Evolutionary conservation across 345 rosid species (phyloP), one percentile per base, ranked within the genome.

Genomic region (Eucalyptus fibrosa): DNA sequence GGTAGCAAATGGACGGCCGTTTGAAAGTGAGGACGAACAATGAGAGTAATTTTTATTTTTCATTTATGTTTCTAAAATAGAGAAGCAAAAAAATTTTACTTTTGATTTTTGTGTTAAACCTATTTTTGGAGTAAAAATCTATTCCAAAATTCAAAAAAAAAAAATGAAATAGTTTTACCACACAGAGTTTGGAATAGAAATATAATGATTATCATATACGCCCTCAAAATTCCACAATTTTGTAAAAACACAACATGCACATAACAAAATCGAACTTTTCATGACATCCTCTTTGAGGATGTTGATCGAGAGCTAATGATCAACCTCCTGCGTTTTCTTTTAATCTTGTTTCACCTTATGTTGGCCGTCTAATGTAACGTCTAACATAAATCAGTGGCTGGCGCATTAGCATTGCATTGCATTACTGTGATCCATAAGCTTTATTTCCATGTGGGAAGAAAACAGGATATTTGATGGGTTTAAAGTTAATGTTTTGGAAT

Each of bases 181-280:
- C 7, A 44, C 2, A 44, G 2, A 44, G 2, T 44, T 1, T 7
- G 8, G 0, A 44, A 44, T 1, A 7, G 1, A 44, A 44, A 7
- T 44, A 44, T 1, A 44, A 44, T 44, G 2, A 0, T 44, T 44
- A 44, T 44, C 8, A 42, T 42, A 2, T 2, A 42, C 8, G 8
- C 2, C 2, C 8, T 42, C 8, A 7, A 40, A 40, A 40, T 40
- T 40, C 5, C 40, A 40, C 40, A 40, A 5, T 40, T 40, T 40
- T 34, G 37, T 34, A 3, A 34, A 40, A 40, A 40, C 32, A 62
- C 69, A 26, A 60, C 9, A 12, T 62, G 18, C 4, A n/a, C 17
- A 2, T 62, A 28, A 62, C 3, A 62, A 62, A 28, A 28, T 6
- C 4, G 0, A 62, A 62, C 32, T 30, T 62, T 62, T 28, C 17